Evolutionary conservation across 1,284 basidiomycete species (phyloP), one percentile per base, ranked within the genome.

Genomic region (Microbotryum violaceum): DNA sequence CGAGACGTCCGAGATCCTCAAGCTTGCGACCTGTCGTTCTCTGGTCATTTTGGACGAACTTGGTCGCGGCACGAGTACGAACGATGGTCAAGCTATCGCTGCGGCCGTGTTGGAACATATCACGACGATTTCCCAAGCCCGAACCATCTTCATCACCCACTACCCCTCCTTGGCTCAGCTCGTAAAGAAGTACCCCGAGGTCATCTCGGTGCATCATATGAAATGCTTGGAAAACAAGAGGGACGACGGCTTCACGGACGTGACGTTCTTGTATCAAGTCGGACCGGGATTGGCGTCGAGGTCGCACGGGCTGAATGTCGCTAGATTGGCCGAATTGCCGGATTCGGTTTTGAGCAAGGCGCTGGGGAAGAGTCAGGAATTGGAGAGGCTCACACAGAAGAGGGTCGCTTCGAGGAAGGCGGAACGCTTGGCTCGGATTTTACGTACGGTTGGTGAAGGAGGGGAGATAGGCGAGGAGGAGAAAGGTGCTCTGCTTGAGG

Each of bases 91-190:
- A 85, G 85, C 87, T 8, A 87, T 90, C 62, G 88, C 89, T 14
- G 79, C 83, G 59, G 87, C 89, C 2, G 87, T 87, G 0, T 78
- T 94, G 54, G 63, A 88, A 54, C 82, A 91, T 62, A 79, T 94
- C 4, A 80, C 87, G 3, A 75, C 81, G 67, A 75, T 74, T 0
- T 81, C 80, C 29, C 81, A 81, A 65, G 87, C 86, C 78, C 88
- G 87, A 74, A 90, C 89, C 0, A 76, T 94, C n/a, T 96, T 96
- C 74, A 91, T 94, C 68, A 96, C 91, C 0, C 91, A 96, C 73
- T 96, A 93, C 71, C 91, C 91, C 3, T 55, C 60, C 12, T 60
- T 72, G 1, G 63, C 54, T n/a, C 47, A 47, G 16, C 18, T 70
- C 20, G 60, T 61, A 0, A 53, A 55, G 57, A 56, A 54, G 27